Conservation (phyloP, 257 asterid genomes). For the Fraxinus quadrangulata region DNA sequence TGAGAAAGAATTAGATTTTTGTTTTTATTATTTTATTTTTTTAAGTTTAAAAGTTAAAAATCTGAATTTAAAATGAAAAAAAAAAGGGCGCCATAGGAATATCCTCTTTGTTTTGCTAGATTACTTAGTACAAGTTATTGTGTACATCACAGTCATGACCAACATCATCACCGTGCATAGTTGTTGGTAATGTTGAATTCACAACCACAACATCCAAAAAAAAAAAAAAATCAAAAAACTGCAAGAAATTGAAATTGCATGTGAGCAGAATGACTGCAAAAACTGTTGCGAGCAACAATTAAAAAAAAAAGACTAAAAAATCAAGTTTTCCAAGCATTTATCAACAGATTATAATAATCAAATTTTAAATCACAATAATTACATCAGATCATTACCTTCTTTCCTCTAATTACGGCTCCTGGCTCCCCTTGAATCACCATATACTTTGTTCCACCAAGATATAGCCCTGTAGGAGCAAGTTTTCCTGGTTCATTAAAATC, state of each 20-base stretch:
- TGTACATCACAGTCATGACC: background rate
- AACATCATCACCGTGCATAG: background rate
- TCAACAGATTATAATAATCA: background rate
- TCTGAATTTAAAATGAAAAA: too few relatives aligned
- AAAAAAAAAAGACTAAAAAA: background rate
- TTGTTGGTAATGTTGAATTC: too few relatives aligned
- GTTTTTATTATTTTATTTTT: too few relatives aligned
- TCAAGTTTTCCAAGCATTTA: background rate
- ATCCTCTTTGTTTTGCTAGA: background rate
- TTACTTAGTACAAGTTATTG: background rate
- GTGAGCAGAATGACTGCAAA: background rate
- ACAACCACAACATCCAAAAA: too few relatives aligned
- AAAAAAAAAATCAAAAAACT: too few relatives aligned
- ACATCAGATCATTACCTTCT: constrained; percentile 31
- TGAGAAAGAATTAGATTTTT: too few relatives aligned
- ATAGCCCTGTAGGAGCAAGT: constrained; percentile 52
- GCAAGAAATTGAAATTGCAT: background rate
- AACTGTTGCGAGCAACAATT: background rate
- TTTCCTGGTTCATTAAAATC: constrained; percentile 53
- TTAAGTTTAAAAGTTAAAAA: too few relatives aligned
- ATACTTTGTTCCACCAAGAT: constrained; percentile 45
- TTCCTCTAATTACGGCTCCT: constrained; percentile 47
- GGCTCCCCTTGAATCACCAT: constrained; percentile 57
- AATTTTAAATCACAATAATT: background rate
- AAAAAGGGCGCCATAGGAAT: background rate